phyloP scores from a whole-genome alignment of 164 flowering plant genomes.

The Hamamelis virginiana region DNA sequence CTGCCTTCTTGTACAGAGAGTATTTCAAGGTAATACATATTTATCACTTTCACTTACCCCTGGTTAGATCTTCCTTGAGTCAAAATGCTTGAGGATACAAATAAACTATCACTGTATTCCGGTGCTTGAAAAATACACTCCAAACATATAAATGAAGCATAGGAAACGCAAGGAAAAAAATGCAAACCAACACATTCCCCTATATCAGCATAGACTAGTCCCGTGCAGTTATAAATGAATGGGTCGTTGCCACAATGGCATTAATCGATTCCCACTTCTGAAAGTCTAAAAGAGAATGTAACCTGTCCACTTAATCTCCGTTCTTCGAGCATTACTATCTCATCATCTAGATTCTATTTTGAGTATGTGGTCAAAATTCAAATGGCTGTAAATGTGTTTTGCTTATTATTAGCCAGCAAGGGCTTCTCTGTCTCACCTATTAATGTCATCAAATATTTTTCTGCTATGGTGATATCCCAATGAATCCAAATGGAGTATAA shows the following conservation, averaged over 20 bases:
- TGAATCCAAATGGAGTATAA: constrained; percentile 89
- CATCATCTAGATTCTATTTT: background rate
- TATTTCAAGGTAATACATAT: too few relatives aligned
- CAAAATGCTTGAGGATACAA: too few relatives aligned
- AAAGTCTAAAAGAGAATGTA: background rate
- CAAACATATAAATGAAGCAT: background rate
- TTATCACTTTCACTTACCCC: too few relatives aligned
- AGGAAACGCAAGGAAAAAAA: background rate
- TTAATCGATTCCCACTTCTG: background rate
- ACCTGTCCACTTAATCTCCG: background rate
- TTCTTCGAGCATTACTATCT: background rate
- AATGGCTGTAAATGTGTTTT: too few relatives aligned
- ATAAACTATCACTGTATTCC: background rate
- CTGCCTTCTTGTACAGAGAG: too few relatives aligned
- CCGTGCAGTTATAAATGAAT: background rate
- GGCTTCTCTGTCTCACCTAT: constrained; percentile 43
- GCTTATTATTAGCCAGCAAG: too few relatives aligned
- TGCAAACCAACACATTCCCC: background rate
- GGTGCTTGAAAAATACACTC: background rate
- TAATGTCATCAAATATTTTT: constrained; percentile 56
- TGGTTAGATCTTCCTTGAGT: too few relatives aligned
- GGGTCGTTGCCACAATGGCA: background rate
- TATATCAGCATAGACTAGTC: background rate
- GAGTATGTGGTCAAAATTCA: background rate
- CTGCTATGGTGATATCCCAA: constrained; percentile 57